These are phyloP conservation scores for Colletotrichum sp. DNA, from an alignment of 2,329 filamentous ascomycete genomes.

Conservation along the genomic window DNA sequence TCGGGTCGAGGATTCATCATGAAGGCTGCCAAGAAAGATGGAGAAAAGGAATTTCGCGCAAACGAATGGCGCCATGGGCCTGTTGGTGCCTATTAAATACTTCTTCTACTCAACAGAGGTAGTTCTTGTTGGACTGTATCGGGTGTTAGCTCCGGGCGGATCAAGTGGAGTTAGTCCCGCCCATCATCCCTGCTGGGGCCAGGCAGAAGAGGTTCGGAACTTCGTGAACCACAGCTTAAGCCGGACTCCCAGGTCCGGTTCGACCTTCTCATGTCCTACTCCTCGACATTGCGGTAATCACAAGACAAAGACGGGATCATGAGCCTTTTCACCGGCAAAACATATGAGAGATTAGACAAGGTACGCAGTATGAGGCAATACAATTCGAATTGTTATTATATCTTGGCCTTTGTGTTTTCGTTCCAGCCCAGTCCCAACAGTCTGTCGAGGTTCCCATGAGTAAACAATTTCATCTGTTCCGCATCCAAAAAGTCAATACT, in stretches of 20 bases:
- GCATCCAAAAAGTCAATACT: neutral
- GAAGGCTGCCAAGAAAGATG: neutral
- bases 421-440: neutral
- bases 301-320: accelerated
- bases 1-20: neutral
- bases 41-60: no score
- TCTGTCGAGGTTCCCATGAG: neutral
- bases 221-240: neutral
- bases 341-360: accelerated
- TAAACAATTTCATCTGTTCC: neutral
- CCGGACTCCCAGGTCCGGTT: accelerated
- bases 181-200: neutral
- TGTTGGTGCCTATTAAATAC: neutral
- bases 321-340: neutral
- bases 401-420: neutral
- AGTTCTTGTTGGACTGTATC: neutral
- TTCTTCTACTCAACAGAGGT: accelerated
- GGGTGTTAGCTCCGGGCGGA: neutral
- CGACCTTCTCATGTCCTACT: neutral
- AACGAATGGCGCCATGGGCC: accelerated
- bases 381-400: neutral
- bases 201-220: neutral
- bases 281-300: accelerated
- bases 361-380: accelerated
- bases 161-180: neutral